Conservation (phyloP, 768 basidiomycete species). For the Suillus alpinus region DNA sequence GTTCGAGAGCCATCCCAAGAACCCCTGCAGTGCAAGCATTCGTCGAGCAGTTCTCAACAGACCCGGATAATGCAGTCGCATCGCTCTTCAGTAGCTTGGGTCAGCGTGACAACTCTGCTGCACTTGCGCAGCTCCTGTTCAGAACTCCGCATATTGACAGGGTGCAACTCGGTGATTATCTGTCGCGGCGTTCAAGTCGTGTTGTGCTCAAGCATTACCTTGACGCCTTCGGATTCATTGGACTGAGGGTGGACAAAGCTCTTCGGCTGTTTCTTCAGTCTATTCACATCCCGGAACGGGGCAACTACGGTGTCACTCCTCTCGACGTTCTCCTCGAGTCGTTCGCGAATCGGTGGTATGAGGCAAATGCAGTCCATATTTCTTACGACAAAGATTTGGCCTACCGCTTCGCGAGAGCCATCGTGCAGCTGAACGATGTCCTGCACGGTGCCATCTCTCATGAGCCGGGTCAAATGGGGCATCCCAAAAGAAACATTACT, state of each 20-base stretch:
- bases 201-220: conserved; percentile 79
- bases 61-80: conserved; percentile 79
- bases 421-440: conserved; percentile 86
- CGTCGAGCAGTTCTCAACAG: conserved; percentile 72
- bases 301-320: conserved; percentile 25
- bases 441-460: conserved; percentile 73
- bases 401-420: conserved; percentile 70
- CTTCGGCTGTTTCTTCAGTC: conserved; percentile 87
- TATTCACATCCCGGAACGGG: conserved; percentile 57
- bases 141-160: conserved; percentile 82
- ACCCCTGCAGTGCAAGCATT: conserved; percentile 72
- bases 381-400: conserved; percentile 83
- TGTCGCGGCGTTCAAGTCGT: conserved; percentile 71
- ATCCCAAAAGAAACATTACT: conserved; percentile 58
- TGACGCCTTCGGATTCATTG: conserved; percentile 83
- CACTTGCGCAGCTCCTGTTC: conserved; percentile 79
- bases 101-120: conserved; percentile 60
- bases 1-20: conserved; percentile 44
- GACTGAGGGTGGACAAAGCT: conserved; percentile 83
- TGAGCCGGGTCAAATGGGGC: conserved; percentile 53
- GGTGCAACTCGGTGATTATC: conserved; percentile 78
- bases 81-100: conserved; percentile 62
- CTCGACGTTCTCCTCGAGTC: conserved; percentile 70
- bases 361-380: conserved; percentile 76
- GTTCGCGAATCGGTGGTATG: conserved; percentile 88